Conservation (phyloP, 2,329 filamentous ascomycete species). For the Venturia effusa region DNA sequence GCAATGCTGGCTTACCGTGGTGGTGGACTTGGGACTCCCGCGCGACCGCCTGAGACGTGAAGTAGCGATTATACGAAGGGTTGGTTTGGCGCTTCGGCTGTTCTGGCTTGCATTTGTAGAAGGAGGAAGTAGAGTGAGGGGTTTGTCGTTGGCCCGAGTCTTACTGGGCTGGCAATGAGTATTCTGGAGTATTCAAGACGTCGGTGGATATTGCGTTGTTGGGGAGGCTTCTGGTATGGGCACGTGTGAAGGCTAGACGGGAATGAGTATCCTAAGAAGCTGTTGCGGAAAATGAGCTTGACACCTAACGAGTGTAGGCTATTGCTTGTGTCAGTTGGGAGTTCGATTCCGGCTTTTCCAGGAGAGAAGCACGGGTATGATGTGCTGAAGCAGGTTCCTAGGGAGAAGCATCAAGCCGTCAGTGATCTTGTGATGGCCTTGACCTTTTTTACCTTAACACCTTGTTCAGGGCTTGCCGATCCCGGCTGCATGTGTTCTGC, state of each 20-base stretch:
- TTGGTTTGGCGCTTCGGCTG: background rate
- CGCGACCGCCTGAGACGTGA: background rate
- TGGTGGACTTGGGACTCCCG: background rate
- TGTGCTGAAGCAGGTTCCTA: background rate
- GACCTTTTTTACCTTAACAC: too few relatives aligned
- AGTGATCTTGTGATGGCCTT: too few relatives aligned
- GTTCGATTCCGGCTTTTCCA: background rate
- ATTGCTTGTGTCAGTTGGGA: background rate
- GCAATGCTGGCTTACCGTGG: slow-evolving; percentile 2
- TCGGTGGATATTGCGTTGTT: background rate
- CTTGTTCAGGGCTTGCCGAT: too few relatives aligned
- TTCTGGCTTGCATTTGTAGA: background rate
- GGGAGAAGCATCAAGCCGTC: background rate
- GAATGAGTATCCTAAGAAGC: background rate
- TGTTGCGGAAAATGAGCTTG: background rate
- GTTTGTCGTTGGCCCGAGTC: background rate
- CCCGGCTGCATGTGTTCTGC: too few relatives aligned
- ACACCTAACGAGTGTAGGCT: background rate
- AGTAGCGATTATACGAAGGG: slow-evolving; percentile 5
- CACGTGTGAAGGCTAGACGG: background rate
- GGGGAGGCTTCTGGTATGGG: background rate
- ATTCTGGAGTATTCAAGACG: background rate
- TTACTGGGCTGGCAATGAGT: slow-evolving; percentile 1
- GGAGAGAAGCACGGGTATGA: background rate
- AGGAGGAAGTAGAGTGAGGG: background rate